phyloP scores from a whole-genome alignment of 768 basidiomycete species.

The Termitomyces sp. region DNA sequence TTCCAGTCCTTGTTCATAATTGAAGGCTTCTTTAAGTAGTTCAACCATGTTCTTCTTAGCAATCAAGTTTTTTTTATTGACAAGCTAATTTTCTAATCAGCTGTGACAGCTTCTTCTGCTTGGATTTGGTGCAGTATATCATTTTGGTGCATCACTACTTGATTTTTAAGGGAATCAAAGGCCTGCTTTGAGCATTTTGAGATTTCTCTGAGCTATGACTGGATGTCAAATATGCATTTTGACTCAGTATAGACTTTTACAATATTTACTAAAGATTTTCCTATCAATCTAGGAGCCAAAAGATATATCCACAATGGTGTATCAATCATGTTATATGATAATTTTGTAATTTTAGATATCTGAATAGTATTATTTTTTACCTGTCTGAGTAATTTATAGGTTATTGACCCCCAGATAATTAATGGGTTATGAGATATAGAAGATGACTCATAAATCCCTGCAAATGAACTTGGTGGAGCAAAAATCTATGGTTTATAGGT shows the following conservation, averaged over 20 bases:
- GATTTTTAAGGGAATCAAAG: neutral
- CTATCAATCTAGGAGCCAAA: neutral
- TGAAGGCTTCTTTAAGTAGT: constrained; percentile 16
- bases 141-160: neutral
- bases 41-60: constrained; percentile 14
- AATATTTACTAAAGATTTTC: neutral
- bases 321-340: neutral
- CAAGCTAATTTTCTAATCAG: neutral
- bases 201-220: neutral
- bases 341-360: too few species aligned
- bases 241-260: neutral
- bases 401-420: too few species aligned
- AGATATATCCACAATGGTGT: neutral
- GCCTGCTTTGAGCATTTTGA: neutral
- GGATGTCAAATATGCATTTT: neutral
- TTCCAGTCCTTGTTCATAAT: constrained; percentile 17
- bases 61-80: constrained; percentile 5
- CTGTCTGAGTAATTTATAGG: too few species aligned
- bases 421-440: too few species aligned
- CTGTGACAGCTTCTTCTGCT: neutral
- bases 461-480: too few species aligned
- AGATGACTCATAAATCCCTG: too few species aligned
- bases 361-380: too few species aligned
- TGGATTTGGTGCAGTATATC: neutral
- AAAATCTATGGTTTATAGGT: too few species aligned